A percentile compares a stretch with the other conserved stretches of the same genome.
Conservation (phyloP, 768 basidiomycete genomes). For the Collybiopsis confluens region DNA sequence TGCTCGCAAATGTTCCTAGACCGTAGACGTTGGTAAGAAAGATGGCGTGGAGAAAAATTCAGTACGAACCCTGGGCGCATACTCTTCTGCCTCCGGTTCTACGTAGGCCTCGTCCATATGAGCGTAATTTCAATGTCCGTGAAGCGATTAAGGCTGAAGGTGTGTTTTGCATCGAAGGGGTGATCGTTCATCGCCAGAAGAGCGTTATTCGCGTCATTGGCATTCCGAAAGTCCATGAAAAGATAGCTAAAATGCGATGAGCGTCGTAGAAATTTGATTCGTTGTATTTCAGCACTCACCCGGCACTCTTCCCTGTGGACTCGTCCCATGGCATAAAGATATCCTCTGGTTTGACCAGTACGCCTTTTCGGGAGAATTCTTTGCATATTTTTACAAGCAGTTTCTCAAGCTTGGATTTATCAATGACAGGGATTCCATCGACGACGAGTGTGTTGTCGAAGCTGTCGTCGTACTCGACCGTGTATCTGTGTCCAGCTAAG, state of each 20-base stretch:
- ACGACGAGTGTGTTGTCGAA: slow-evolving; percentile 91
- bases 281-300: slow-evolving; percentile 45
- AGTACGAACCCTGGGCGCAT: slow-evolving; percentile 59
- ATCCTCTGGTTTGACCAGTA: slow-evolving; percentile 68
- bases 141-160: slow-evolving; percentile 82
- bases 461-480: slow-evolving; percentile 77
- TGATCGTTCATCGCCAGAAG: slow-evolving; percentile 67
- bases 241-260: slow-evolving; percentile 49
- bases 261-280: neutral
- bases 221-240: slow-evolving; percentile 74
- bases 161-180: slow-evolving; percentile 85
- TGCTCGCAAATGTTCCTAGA: slow-evolving; percentile 88
- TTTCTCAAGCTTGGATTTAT: slow-evolving; percentile 78
- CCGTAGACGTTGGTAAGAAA: no score
- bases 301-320: slow-evolving; percentile 80
- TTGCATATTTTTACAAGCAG: slow-evolving; percentile 78
- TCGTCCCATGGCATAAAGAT: slow-evolving; percentile 91
- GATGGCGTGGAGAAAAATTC: no score
- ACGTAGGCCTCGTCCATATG: slow-evolving; percentile 73
- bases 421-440: slow-evolving; percentile 89
- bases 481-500: slow-evolving; percentile 54
- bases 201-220: slow-evolving; percentile 68
- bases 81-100: slow-evolving; percentile 73
- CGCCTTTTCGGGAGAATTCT: slow-evolving; percentile 80
- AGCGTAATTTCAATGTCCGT: slow-evolving; percentile 82